Conservation (phyloP, 116 monocot genomes). For the Posidonia oceanica region DNA sequence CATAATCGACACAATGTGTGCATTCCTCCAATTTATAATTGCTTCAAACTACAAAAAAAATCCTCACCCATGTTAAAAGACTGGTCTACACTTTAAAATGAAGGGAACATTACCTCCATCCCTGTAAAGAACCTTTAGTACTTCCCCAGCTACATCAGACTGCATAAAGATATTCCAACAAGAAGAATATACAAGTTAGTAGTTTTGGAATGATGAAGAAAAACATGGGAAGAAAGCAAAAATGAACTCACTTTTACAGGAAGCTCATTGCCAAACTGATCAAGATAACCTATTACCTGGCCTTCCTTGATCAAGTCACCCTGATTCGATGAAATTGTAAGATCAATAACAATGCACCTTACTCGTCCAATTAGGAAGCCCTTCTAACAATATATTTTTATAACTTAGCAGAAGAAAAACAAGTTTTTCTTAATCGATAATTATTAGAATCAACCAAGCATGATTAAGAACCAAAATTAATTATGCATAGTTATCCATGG, state of each 20-base stretch:
- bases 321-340: conserved; percentile 15
- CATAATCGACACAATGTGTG: too few species aligned
- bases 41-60: too few species aligned
- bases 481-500: not conserved
- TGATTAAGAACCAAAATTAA: not conserved
- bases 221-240: not conserved
- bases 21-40: too few species aligned
- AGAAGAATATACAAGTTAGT: not conserved
- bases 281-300: conserved; percentile 67
- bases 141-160: conserved; percentile 77
- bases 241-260: conserved; percentile 52
- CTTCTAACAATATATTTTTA: too few species aligned
- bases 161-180: conserved; percentile 9
- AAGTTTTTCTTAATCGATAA: not conserved
- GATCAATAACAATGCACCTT: not conserved
- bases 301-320: conserved; percentile 78
- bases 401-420: not conserved
- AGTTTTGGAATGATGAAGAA: not conserved
- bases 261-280: conserved; percentile 71
- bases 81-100: too few species aligned
- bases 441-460: not conserved
- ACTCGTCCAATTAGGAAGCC: too few species aligned
- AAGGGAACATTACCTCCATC: conserved; percentile 56
- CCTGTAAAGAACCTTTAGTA: conserved; percentile 45
- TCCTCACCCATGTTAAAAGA: too few species aligned